These are phyloP conservation scores for Asterella californica DNA, from an alignment of 225 moss, liverwort and hornwort genomes.

Conservation along the genomic window DNA sequence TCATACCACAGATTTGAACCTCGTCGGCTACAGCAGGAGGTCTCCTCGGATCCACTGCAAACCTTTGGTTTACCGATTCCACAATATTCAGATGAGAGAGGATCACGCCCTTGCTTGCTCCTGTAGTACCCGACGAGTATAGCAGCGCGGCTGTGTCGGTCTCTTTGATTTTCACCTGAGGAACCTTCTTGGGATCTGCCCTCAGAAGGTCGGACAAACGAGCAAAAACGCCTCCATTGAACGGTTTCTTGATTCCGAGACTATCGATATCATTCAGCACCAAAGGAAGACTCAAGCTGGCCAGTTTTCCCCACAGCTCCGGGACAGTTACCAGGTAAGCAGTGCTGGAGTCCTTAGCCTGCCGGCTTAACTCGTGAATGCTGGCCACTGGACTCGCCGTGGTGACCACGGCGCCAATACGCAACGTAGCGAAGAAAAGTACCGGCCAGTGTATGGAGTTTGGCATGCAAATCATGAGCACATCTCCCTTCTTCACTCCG, in stretches of 20 bases:
- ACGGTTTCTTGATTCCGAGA: neutral
- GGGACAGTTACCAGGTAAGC: conserved; percentile 50
- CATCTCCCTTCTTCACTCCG: conserved; percentile 41
- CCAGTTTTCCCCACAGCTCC: conserved; percentile 28
- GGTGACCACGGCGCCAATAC: conserved; percentile 34
- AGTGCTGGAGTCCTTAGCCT: conserved; percentile 29
- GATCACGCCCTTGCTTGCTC: conserved; percentile 70
- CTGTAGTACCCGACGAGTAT: conserved; percentile 83
- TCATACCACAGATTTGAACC: conserved; percentile 21
- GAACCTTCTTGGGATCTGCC: conserved; percentile 35
- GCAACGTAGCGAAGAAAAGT: conserved; percentile 8
- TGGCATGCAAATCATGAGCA: conserved; percentile 30
- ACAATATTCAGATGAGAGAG: conserved; percentile 64
- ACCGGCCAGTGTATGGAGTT: conserved; percentile 39
- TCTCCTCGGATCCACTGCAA: neutral
- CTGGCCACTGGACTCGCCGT: conserved; percentile 30
- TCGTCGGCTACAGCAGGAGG: neutral
- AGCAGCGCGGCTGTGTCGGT: conserved; percentile 52
- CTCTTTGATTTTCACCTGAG: conserved; percentile 40
- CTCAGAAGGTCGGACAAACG: conserved; percentile 46
- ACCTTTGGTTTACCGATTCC: conserved; percentile 31
- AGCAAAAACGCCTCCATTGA: conserved; percentile 12
- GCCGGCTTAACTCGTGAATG: conserved; percentile 24
- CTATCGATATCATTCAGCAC: conserved; percentile 50
- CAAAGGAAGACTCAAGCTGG: conserved; percentile 40